Evolutionary conservation across 1,139 yeast species (phyloP).

Genomic region (Blastobotrys proliferans): DNA sequence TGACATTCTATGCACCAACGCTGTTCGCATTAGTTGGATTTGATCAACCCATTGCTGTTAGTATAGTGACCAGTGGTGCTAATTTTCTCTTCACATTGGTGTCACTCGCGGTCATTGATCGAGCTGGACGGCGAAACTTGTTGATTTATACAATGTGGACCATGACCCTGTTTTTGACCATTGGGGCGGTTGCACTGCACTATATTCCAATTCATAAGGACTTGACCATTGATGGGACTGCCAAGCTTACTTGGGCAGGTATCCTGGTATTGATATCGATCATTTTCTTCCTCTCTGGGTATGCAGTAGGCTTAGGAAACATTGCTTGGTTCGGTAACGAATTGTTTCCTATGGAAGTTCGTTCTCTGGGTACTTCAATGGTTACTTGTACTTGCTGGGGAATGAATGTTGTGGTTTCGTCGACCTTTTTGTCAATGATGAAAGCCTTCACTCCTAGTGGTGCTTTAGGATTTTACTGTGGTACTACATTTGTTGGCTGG

Average conservation of each 20-base stretch:
- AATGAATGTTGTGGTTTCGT: conserved; percentile 37
- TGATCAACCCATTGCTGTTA: conserved; percentile 23
- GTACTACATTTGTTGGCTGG: conserved; percentile 36
- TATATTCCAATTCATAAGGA: conserved; percentile 27
- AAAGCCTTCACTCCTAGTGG: conserved; percentile 24
- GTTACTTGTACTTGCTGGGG: conserved; percentile 43
- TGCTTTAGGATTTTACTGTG: conserved; percentile 36
- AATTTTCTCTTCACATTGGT: conserved; percentile 23
- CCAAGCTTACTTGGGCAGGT: conserved; percentile 55
- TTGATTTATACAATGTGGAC: conserved; percentile 41
- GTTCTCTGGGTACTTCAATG: conserved; percentile 49
- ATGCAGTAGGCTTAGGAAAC: conserved; percentile 59
- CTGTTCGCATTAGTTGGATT: conserved; percentile 49
- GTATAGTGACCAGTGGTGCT: conserved; percentile 21
- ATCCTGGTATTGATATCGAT: conserved; percentile 75
- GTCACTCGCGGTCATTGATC: conserved; percentile 45
- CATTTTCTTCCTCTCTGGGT: conserved; percentile 59
- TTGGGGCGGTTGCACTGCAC: conserved; percentile 16
- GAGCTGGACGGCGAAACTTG: conserved; percentile 59
- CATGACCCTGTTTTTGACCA: conserved; percentile 5
- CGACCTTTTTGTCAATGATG: conserved; percentile 37
- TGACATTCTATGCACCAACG: conserved; percentile 65
- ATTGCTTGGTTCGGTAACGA: conserved; percentile 45
- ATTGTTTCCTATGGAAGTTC: conserved; percentile 71
- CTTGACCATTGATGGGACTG: conserved; percentile 41